Conservation (phyloP, 1,284 basidiomycete genomes). For the Malassezia psittaci region DNA sequence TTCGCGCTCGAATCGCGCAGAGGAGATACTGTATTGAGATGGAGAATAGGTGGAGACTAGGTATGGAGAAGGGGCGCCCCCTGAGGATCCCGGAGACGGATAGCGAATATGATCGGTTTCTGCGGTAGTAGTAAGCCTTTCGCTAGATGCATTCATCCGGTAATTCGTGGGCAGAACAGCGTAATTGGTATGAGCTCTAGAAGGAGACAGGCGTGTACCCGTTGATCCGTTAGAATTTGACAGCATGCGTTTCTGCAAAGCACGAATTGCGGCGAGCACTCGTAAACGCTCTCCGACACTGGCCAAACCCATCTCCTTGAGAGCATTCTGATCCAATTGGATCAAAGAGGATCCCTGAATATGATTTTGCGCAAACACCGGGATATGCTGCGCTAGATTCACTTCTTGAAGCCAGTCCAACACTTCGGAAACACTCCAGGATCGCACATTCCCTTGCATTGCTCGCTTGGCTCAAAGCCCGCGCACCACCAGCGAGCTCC, state of each 20-base stretch:
- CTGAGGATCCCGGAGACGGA: background rate
- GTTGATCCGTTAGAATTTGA: slow-evolving; percentile 4
- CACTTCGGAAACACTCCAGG: slow-evolving; percentile 25
- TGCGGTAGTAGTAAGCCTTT: background rate
- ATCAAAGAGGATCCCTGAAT: slow-evolving; percentile 38
- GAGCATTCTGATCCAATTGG: slow-evolving; percentile 34
- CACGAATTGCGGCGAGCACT: slow-evolving; percentile 39
- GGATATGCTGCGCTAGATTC: slow-evolving; percentile 27
- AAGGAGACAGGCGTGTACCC: background rate
- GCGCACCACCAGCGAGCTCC: background rate
- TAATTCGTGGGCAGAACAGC: slow-evolving; percentile 3
- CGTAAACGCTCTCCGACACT: slow-evolving; percentile 41
- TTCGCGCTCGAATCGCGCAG: background rate
- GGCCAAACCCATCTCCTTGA: slow-evolving; percentile 46
- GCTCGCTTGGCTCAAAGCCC: background rate
- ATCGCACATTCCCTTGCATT: slow-evolving; percentile 4
- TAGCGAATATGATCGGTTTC: background rate
- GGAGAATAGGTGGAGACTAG: background rate
- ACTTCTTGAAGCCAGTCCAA: slow-evolving; percentile 28
- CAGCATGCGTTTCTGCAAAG: slow-evolving; percentile 31
- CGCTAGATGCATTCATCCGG: background rate
- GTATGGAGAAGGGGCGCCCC: background rate
- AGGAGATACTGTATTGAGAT: background rate
- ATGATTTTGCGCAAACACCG: slow-evolving; percentile 34
- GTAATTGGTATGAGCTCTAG: background rate